Evolutionary conservation across 2,329 filamentous ascomycete species (phyloP).

Genomic region (Calcarisporium arbuscula): DNA sequence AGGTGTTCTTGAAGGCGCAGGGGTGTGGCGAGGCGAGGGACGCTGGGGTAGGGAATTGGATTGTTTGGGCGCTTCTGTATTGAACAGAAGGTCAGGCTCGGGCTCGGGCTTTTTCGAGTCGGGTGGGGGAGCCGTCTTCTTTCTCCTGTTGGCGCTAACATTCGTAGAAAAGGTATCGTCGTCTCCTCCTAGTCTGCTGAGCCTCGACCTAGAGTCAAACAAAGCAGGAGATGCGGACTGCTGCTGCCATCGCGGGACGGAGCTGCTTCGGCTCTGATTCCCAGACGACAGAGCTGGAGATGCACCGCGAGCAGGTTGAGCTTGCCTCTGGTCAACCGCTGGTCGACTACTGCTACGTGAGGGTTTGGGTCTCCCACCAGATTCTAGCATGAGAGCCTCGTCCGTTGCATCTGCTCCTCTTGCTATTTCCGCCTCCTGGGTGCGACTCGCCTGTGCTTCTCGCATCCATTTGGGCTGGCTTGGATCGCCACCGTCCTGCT

Average conservation of each 20-base stretch:
- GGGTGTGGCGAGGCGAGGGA: slow-evolving; percentile 24
- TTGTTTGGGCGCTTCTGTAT: slow-evolving; percentile 28
- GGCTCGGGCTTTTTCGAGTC: slow-evolving; percentile 30
- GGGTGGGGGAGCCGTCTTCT: slow-evolving; percentile 52
- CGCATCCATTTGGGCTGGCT: slow-evolving; percentile 95
- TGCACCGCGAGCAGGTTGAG: slow-evolving; percentile 36
- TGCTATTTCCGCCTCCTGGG: slow-evolving; percentile 24
- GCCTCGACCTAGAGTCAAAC: slow-evolving; percentile 39
- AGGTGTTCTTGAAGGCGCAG: slow-evolving; percentile 28
- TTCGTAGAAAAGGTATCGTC: slow-evolving; percentile 72
- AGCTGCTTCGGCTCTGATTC: slow-evolving; percentile 37
- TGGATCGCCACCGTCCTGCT: slow-evolving; percentile 57
- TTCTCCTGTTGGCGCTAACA: slow-evolving; percentile 77
- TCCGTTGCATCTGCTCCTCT: slow-evolving; percentile 46
- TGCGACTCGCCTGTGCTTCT: slow-evolving; percentile 48
- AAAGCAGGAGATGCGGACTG: slow-evolving; percentile 29
- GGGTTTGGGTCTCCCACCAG: slow-evolving; percentile 49
- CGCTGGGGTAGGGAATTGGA: slow-evolving; percentile 29
- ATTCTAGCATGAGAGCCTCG: slow-evolving; percentile 75
- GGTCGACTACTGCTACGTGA: slow-evolving; percentile 17
- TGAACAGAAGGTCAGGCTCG: slow-evolving; percentile 61
- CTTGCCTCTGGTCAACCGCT: no score
- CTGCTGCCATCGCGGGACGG: slow-evolving; percentile 56
- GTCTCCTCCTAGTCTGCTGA: slow-evolving; percentile 73
- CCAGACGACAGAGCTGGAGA: slow-evolving; percentile 42